Evolutionary conservation across 2,329 filamentous ascomycete species (phyloP).

Genomic region (Alternaria hordeiaustralica): DNA sequence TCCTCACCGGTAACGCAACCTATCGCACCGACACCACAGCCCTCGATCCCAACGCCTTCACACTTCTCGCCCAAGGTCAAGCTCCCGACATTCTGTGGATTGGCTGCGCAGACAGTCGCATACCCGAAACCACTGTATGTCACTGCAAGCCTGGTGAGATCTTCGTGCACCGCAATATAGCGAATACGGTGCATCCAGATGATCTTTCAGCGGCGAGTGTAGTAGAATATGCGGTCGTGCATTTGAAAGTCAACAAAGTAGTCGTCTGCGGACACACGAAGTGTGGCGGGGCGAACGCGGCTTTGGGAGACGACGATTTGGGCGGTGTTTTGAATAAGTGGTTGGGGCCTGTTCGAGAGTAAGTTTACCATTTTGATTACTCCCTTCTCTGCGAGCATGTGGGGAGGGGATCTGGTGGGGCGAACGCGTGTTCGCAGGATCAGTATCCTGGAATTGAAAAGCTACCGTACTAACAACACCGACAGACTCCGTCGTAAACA

Average conservation of each 20-base stretch:
- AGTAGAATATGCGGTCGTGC: conserved; percentile 77
- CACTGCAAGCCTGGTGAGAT: conserved; percentile 82
- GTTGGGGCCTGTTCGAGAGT: conserved; percentile 63
- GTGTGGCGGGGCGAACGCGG: conserved; percentile 65
- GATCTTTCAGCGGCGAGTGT: conserved; percentile 79
- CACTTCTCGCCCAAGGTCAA: conserved; percentile 71
- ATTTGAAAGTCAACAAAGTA: conserved; percentile 71
- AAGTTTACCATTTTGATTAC: conserved; percentile 3
- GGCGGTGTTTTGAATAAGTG: conserved; percentile 66
- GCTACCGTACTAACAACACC: not conserved
- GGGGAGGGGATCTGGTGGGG: not conserved
- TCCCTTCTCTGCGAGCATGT: not conserved
- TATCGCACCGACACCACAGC: conserved; percentile 71
- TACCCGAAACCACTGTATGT: conserved; percentile 82
- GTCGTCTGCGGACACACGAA: conserved; percentile 67
- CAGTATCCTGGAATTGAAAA: not conserved
- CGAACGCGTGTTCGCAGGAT: not conserved
- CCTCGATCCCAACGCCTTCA: conserved; percentile 74
- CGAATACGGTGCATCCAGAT: conserved; percentile 63
- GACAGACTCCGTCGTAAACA: conserved; percentile 59
- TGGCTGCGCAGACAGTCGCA: conserved; percentile 84
- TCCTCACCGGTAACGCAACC: conserved; percentile 71
- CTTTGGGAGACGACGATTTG: conserved; percentile 62
- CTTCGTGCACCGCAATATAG: conserved; percentile 90
- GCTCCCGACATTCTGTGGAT: conserved; percentile 76